phyloP scores from a whole-genome alignment of 306 rosid genomes.

The Potentilla sterilis region DNA sequence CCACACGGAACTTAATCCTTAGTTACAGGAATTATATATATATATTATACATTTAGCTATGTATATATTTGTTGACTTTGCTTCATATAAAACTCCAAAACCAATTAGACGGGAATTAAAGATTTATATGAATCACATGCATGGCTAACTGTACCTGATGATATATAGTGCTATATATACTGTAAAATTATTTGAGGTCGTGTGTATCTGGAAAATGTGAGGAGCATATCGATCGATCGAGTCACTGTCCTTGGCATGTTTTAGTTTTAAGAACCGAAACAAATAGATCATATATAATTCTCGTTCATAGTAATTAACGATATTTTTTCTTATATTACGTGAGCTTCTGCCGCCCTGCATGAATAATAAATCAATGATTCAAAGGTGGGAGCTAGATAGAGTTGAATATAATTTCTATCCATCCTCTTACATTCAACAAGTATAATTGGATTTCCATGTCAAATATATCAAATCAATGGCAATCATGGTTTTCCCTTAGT shows the following conservation, averaged over 20 bases:
- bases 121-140: not conserved
- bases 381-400: not conserved
- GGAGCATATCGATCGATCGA: not conserved
- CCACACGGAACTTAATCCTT: not conserved
- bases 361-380: not conserved
- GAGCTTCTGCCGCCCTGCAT: slow-evolving; percentile 5
- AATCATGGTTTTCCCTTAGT: not conserved
- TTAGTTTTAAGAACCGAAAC: not conserved
- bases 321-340: not conserved
- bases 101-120: too few relatives aligned
- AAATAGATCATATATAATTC: not conserved
- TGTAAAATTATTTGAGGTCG: not conserved
- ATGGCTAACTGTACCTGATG: not conserved
- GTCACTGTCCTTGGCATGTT: slow-evolving; percentile 2
- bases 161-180: not conserved
- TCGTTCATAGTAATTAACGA: slow-evolving; percentile 2
- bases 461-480: not conserved
- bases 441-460: not conserved
- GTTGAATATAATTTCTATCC: not conserved
- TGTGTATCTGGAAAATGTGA: not conserved
- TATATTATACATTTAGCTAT: too few relatives aligned
- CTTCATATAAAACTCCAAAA: not conserved
- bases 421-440: not conserved
- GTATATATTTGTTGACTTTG: not conserved
- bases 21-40: not conserved